Evolutionary conservation across 495 filamentous ascomycete genomes (phyloP).

Genomic region (Gamarada debralockiae): DNA sequence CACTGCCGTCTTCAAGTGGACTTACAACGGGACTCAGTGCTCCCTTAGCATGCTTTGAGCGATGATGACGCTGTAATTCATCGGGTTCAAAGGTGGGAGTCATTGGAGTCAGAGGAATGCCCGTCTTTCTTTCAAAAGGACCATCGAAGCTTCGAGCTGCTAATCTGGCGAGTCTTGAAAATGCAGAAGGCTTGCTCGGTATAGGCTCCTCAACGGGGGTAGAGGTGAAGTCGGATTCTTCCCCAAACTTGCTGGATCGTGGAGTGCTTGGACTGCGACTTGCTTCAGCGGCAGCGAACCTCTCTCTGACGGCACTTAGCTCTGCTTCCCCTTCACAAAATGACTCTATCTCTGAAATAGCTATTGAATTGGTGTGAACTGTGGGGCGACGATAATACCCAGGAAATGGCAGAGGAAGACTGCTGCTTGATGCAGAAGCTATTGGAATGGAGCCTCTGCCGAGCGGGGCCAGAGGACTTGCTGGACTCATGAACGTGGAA

Average conservation of each 20-base stretch:
- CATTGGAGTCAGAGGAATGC: slow-evolving; percentile 1
- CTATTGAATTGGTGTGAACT: slow-evolving; percentile 10
- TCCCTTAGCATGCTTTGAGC: background rate
- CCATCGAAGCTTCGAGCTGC: slow-evolving; percentile 20
- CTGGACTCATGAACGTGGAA: background rate
- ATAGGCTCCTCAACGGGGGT: background rate
- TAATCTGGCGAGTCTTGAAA: slow-evolving; percentile 17
- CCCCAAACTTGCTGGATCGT: slow-evolving; percentile 21
- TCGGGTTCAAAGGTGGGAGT: slow-evolving; percentile 8
- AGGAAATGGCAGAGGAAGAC: background rate
- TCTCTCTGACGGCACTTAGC: slow-evolving; percentile 6
- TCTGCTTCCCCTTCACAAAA: slow-evolving; percentile 21
- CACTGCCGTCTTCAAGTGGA: slow-evolving; percentile 2
- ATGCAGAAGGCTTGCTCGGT: slow-evolving; percentile 8
- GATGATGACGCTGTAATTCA: background rate
- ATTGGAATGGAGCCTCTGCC: background rate
- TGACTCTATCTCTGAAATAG: slow-evolving; percentile 17
- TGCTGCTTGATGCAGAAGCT: background rate
- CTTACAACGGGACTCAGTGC: background rate
- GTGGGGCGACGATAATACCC: background rate
- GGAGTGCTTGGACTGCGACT: slow-evolving; percentile 16
- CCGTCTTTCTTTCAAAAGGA: slow-evolving; percentile 9
- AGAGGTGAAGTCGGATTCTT: slow-evolving; percentile 19
- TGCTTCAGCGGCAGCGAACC: slow-evolving; percentile 12
- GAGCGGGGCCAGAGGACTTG: background rate